These are phyloP conservation scores for Lentinula edodes DNA, from an alignment of 768 basidiomycete genomes.

Conservation along the genomic window DNA sequence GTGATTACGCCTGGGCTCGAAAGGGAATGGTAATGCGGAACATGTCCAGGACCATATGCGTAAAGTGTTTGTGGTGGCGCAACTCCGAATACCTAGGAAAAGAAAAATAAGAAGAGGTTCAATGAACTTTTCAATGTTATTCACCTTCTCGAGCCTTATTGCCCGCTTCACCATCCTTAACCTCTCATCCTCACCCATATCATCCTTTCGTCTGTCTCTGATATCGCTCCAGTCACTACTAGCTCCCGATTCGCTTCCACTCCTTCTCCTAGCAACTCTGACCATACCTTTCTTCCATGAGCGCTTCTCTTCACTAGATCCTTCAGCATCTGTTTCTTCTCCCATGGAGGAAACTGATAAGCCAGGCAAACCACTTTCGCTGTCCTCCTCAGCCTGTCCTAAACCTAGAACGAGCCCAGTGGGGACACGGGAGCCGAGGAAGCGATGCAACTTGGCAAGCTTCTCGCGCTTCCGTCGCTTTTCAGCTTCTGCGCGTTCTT, in stretches of 20 bases:
- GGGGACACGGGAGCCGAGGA: constrained; percentile 79
- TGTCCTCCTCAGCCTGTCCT: constrained; percentile 32
- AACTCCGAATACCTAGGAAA: constrained; percentile 68
- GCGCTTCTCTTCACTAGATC: constrained; percentile 27
- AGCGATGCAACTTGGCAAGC: constrained; percentile 78
- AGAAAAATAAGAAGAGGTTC: constrained; percentile 1
- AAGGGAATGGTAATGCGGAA: constrained; percentile 4
- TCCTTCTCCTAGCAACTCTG: constrained; percentile 34
- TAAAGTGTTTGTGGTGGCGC: constrained; percentile 78
- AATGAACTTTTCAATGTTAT: constrained; percentile 11
- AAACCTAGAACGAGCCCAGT: constrained; percentile 61
- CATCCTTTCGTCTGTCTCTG: constrained; percentile 61
- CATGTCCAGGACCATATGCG: constrained; percentile 20
- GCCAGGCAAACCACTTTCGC: constrained; percentile 2
- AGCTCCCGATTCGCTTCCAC: constrained; percentile 46
- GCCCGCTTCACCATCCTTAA: constrained; percentile 75
- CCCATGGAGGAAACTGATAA: constrained; percentile 22
- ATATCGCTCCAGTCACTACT: constrained; percentile 47
- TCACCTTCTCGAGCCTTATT: constrained; percentile 84
- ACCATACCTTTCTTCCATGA: constrained; percentile 31
- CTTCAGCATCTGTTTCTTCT: constrained; percentile 13
- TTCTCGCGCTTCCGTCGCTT: constrained; percentile 68
- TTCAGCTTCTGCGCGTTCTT: constrained; percentile 55
- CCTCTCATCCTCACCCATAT: constrained; percentile 68
- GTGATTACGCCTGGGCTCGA: constrained; percentile 3